Evolutionary conservation across 2,329 filamentous ascomycete species (phyloP), one percentile per base, ranked within the genome.

Genomic region (Sclerotinia subarctica): DNA sequence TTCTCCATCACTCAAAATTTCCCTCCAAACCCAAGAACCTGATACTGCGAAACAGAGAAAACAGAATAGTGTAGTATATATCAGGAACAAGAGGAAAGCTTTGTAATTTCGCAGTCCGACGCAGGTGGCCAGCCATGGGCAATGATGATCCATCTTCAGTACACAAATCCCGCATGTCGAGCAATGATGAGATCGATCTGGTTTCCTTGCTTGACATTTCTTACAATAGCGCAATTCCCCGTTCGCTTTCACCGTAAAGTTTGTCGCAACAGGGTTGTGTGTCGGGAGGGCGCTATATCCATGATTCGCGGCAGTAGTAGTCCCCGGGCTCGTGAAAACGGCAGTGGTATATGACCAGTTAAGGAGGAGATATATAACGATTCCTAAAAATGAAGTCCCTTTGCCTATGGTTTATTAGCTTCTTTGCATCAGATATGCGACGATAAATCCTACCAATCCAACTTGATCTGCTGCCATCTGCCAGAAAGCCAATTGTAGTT

Each of bases 111-210:
- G 88, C 72, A 99, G 82, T 26, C 95, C 95, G 69, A 99, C 91
- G 79, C 95, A 99, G 5, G 93, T 97, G 38, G 95, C 94, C 62
- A 99, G 85, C 95, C 95, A 99, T 21, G 95, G 95, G 78, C 95
- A 99, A 81, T 99, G 95, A 79, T 99, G 95, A 78, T 99, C 95
- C 95, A 99, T 99, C 83, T 99, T 99, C 78, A 99, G 84, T 35
- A 99, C 94, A 78, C 95, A 99, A 76, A 91, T 90, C 73, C 90
- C 88, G 81, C 95, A 99, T 5, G 93, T 96, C 15, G 93, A 96
- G 84, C 95, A 99, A 82, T 99, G 95, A 79, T 99, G 95, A 44
- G 94, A 89, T 70, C 95, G 92, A 80, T 99, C 95, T 53, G 95
- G 95, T 82, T 99, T 99, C 71, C 91, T 88, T 64, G 90, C 90